These are phyloP conservation scores for Kuraishia borneana DNA, from an alignment of 805 yeast genomes.

Conservation along the genomic window DNA sequence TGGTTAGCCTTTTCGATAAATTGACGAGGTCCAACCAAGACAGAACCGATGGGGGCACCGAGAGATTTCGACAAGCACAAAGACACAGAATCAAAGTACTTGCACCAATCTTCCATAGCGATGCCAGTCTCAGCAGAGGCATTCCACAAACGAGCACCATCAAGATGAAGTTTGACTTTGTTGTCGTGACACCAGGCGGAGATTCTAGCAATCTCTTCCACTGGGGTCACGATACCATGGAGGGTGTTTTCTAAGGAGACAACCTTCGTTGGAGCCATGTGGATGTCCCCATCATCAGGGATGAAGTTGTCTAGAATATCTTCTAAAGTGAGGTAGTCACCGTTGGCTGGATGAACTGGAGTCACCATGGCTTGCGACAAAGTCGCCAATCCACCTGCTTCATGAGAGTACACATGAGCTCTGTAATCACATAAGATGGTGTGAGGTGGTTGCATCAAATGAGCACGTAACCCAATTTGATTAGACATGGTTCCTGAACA, in stretches of 20 bases:
- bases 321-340: constrained; percentile 65
- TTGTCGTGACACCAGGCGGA: constrained; percentile 55
- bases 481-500: constrained; percentile 87
- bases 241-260: constrained; percentile 82
- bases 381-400: constrained; percentile 87
- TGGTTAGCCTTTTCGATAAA: constrained; percentile 67
- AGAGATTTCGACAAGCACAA: constrained; percentile 81
- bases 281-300: constrained; percentile 75
- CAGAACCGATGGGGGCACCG: constrained; percentile 91
- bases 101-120: constrained; percentile 58
- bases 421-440: constrained; percentile 80
- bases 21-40: constrained; percentile 56
- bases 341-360: constrained; percentile 72
- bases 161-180: constrained; percentile 62
- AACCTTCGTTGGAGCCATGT: constrained; percentile 78
- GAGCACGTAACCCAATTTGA: constrained; percentile 74
- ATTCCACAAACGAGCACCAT: constrained; percentile 94
- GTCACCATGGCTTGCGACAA: constrained; percentile 87
- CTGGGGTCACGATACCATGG: constrained; percentile 73
- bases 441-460: constrained; percentile 72
- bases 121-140: constrained; percentile 72
- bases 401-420: constrained; percentile 73
- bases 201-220: constrained; percentile 66
- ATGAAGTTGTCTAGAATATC: constrained; percentile 55
- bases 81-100: constrained; percentile 78